Conservation (phyloP, 352 stramenopile genomes). For the Pythium monospermum region DNA sequence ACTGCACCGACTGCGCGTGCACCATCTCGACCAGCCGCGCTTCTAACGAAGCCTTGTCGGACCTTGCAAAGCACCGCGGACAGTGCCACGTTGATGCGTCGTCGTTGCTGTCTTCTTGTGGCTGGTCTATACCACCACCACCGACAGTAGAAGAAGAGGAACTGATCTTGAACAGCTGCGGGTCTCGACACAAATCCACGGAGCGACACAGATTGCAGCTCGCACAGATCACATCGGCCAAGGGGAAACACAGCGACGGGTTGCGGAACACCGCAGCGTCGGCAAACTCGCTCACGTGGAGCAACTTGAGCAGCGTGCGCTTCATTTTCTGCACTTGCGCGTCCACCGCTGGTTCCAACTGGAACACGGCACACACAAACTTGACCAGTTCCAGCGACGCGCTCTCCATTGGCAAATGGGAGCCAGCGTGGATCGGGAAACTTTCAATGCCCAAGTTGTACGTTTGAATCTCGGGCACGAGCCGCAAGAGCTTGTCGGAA, state of each 20-base stretch:
- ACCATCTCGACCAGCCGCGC: slow-evolving; percentile 88
- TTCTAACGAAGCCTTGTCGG: slow-evolving; percentile 90
- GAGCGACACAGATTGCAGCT: slow-evolving; percentile 94
- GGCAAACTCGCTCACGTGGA: slow-evolving; percentile 69
- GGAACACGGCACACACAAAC: slow-evolving; percentile 90
- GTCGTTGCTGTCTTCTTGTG: slow-evolving; percentile 26
- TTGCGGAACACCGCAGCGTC: slow-evolving; percentile 90
- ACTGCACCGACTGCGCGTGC: slow-evolving; percentile 83
- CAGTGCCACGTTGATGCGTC: slow-evolving; percentile 81
- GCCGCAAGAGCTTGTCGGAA: slow-evolving; percentile 66
- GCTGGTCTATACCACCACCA: no score
- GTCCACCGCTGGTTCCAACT: slow-evolving; percentile 90
- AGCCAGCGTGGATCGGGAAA: slow-evolving; percentile 85
- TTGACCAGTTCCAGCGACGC: slow-evolving; percentile 98
- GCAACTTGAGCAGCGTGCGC: slow-evolving; percentile 86
- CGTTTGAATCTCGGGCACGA: slow-evolving; percentile 71
- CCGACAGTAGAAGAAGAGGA: no score
- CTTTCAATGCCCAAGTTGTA: slow-evolving; percentile 59
- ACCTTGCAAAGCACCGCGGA: slow-evolving; percentile 88
- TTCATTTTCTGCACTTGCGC: slow-evolving; percentile 89
- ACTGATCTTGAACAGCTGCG: slow-evolving; percentile 84
- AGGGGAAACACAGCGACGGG: slow-evolving; percentile 91
- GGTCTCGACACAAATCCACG: slow-evolving; percentile 96
- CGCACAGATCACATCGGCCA: slow-evolving; percentile 96
- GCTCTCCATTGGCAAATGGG: slow-evolving; percentile 73